phyloP scores from a whole-genome alignment of 495 filamentous ascomycete genomes.

The Penicillium crystallinum region DNA sequence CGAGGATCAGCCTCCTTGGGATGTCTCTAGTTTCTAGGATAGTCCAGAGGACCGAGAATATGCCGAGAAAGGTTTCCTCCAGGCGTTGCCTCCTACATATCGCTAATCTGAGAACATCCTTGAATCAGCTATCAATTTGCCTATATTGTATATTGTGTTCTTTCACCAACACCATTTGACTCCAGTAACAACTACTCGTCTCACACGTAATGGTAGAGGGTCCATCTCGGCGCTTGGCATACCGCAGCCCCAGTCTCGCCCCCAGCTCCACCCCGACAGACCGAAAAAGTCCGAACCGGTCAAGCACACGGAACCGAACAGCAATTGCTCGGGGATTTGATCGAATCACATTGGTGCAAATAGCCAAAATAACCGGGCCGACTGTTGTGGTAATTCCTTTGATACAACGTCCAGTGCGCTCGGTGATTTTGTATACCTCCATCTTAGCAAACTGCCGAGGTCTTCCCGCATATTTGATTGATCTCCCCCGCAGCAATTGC shows the following conservation, averaged over 20 bases:
- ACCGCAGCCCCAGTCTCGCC: neutral
- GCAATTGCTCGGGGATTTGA: slow-evolving; percentile 8
- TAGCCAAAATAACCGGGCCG: neutral
- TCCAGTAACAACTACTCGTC: too few species aligned
- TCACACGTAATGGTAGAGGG: neutral
- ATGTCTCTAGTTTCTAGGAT: neutral
- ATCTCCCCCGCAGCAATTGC: slow-evolving; percentile 22
- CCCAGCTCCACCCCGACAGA: neutral
- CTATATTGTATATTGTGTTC: too few species aligned
- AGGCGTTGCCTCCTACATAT: neutral
- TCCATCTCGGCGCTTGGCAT: slow-evolving; percentile 4
- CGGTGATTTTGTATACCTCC: slow-evolving; percentile 9
- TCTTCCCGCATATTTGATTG: slow-evolving; percentile 26
- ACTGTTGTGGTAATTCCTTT: neutral
- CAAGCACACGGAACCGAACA: neutral
- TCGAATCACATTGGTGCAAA: slow-evolving; percentile 9
- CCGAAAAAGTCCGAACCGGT: slow-evolving; percentile 22
- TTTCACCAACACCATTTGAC: too few species aligned
- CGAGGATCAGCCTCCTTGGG: neutral
- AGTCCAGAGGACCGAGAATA: neutral
- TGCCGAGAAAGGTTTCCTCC: neutral
- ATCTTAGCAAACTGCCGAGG: slow-evolving; percentile 23
- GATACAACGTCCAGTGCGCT: neutral
- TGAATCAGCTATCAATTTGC: too few species aligned
- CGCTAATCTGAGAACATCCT: neutral